A percentile compares a stretch with the other conserved stretches of the same genome.
Conservation (phyloP, 2,329 filamentous ascomycete species). For the Pyricularia grisea region DNA sequence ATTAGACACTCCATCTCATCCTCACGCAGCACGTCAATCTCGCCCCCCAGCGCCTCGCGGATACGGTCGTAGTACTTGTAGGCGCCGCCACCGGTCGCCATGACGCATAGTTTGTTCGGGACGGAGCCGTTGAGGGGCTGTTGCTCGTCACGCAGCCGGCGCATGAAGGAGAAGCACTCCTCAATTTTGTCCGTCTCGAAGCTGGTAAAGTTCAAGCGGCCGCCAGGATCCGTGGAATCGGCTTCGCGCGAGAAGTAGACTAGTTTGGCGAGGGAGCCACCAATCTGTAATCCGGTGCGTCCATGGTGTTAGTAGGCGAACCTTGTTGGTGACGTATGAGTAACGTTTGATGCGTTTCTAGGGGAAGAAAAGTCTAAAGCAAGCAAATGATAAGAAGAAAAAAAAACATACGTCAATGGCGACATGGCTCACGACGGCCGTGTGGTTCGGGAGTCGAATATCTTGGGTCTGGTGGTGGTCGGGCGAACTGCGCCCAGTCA, state of each 20-base stretch:
- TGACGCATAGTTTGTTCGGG: slow-evolving; percentile 70
- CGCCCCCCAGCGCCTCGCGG: slow-evolving; percentile 58
- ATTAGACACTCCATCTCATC: slow-evolving; percentile 99
- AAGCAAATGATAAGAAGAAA: slow-evolving; percentile 3
- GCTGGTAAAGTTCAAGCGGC: slow-evolving; percentile 86
- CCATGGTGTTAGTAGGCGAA: background rate
- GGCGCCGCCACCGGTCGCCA: slow-evolving; percentile 92
- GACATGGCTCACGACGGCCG: slow-evolving; percentile 89
- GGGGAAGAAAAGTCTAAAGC: slow-evolving; percentile 6
- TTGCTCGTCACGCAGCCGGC: slow-evolving; percentile 74
- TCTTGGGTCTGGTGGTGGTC: slow-evolving; percentile 63
- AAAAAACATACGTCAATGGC: slow-evolving; percentile 72
- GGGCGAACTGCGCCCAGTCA: slow-evolving; percentile 13
- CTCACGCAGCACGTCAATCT: slow-evolving; percentile 77
- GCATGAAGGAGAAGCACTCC: slow-evolving; percentile 87
- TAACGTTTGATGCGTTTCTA: background rate
- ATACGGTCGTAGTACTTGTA: slow-evolving; percentile 97
- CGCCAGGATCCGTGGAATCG: slow-evolving; percentile 69
- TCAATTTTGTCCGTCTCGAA: slow-evolving; percentile 96
- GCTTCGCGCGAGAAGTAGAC: slow-evolving; percentile 94
- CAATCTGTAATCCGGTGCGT: slow-evolving; percentile 53
- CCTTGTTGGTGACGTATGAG: slow-evolving; percentile 2
- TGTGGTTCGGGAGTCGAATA: slow-evolving; percentile 94
- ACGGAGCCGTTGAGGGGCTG: slow-evolving; percentile 63
- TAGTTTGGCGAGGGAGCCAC: slow-evolving; percentile 88